Base-by-base conservation (phyloP, 768 basidiomycete species). In the Russula lepida region DNA sequence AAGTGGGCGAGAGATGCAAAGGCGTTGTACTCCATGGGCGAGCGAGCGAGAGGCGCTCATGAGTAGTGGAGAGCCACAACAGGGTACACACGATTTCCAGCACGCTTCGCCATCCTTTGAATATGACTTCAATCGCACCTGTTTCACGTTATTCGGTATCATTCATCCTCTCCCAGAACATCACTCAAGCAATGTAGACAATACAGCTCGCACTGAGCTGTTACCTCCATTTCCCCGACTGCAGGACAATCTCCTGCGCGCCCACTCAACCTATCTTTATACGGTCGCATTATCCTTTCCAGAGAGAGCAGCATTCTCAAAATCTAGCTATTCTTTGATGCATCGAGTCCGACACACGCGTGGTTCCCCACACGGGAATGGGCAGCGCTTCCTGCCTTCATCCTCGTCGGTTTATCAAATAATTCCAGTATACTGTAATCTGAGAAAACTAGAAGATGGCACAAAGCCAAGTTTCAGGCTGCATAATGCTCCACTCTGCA, bases 321-420 rank as follows among this genome's bases (percentile, higher is more conserved):
- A 28, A 13, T 53, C 59, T 51, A 86, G 85, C 95, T 95, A 6
- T 92, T 97, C 77, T 84, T 97, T 63, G 85, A 90, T 60, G 63
- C 78, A 1, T 79, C 83, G 3, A 92, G 84, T 68, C 81, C 85
- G 21, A 76, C 95, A 32, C 91, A 94, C 64, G 66, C 69, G 46
- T 84, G 82, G 74, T 98, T 98, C 71, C 95, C 92, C 0, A 71
- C 89, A 6, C 79, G 95, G 52, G 92, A 97, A 77, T 98, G 94
- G 92, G 95, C 92, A 11, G 78, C 98, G 53, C 83, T 98, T 49
- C 94, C 95, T 41, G 87, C 89, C 2, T 81, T 92, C 71, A 75
- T 95, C 53, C 81, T 94, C 6, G 69, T 88, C 8, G 95, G 94
- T 6, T 74, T 97, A 39, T 78, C 33, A 13, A 35, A 71, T n/a